A percentile compares a stretch with the other conserved stretches of the same genome.
Conservation (phyloP, 345 rosid species). For the Iberis pinnata region DNA sequence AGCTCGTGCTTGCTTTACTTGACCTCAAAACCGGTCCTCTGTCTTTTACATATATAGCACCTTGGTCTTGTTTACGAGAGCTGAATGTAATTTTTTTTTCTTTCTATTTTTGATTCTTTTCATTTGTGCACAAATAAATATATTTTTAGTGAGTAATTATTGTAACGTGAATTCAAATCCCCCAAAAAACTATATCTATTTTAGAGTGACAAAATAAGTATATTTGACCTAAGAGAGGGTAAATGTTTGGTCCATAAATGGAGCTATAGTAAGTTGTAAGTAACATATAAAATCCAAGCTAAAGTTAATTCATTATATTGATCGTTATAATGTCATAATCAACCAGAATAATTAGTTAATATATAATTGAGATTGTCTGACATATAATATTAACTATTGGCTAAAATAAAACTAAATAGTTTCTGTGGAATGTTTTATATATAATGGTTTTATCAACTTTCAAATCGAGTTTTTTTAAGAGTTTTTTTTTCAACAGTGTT, state of each 20-base stretch:
- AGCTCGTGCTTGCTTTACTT: too few relatives aligned
- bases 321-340: constrained; percentile 10
- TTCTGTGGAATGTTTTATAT: too few relatives aligned
- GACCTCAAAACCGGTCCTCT: too few relatives aligned
- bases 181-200: background rate
- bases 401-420: too few relatives aligned
- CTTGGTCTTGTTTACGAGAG: too few relatives aligned
- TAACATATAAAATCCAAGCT: background rate
- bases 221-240: constrained; percentile 1
- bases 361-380: background rate
- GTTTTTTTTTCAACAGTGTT: too few relatives aligned
- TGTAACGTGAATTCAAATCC: background rate
- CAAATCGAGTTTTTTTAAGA: too few relatives aligned
- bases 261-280: constrained; percentile 7
- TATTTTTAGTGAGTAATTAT: background rate
- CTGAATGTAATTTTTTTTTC: too few relatives aligned
- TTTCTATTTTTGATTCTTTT: background rate
- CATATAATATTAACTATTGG: too few relatives aligned
- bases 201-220: background rate
- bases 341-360: background rate
- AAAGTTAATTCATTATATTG: background rate
- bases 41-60: too few relatives aligned
- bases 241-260: constrained; percentile 20
- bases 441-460: too few relatives aligned
- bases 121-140: background rate